Percentiles rank a stretch among this genome's conserved stretches.
Evolutionary conservation across 208 protist species (phyloP).

Genomic region (Acanthamoeba culbertsoni): DNA sequence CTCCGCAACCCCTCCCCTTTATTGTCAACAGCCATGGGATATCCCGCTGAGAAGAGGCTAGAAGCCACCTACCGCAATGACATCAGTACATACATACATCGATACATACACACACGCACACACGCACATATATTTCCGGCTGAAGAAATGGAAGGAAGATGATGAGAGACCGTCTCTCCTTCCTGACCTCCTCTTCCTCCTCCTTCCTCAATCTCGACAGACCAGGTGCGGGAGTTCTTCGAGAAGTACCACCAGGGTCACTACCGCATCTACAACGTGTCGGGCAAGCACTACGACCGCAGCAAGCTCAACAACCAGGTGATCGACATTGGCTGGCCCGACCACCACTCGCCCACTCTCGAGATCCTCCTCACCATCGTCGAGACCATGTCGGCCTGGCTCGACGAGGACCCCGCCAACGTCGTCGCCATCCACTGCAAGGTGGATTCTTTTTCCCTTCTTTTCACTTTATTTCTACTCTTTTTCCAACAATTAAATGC

Average conservation of each 20-base stretch:
- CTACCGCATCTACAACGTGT: constrained; percentile 35
- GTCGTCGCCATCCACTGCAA: constrained; percentile 37
- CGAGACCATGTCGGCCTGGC: constrained; percentile 3
- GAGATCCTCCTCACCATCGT: constrained; percentile 18
- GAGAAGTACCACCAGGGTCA: constrained; percentile 1
- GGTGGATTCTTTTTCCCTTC: background rate
- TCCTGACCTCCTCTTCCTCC: background rate
- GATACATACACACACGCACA: too few relatives aligned
- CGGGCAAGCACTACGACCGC: constrained; percentile 21
- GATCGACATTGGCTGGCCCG: constrained; percentile 8
- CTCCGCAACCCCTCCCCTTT: too few relatives aligned
- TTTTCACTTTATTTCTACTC: background rate
- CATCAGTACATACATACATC: background rate
- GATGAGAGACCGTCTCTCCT: too few relatives aligned
- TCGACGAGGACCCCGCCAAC: constrained; percentile 7
- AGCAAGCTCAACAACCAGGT: constrained; percentile 10
- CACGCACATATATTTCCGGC: too few relatives aligned
- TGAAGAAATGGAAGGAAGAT: too few relatives aligned
- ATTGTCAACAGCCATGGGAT: background rate
- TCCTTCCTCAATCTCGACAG: background rate
- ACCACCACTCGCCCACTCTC: constrained; percentile 3
- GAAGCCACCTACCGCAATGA: constrained; percentile 1
- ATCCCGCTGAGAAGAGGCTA: background rate
- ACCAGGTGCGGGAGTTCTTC: constrained; percentile 1
- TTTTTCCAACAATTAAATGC: too few relatives aligned